Base-by-base conservation (phyloP, 202 grass and related monocot genomes). In the Dendrocalamus latiflorus region DNA sequence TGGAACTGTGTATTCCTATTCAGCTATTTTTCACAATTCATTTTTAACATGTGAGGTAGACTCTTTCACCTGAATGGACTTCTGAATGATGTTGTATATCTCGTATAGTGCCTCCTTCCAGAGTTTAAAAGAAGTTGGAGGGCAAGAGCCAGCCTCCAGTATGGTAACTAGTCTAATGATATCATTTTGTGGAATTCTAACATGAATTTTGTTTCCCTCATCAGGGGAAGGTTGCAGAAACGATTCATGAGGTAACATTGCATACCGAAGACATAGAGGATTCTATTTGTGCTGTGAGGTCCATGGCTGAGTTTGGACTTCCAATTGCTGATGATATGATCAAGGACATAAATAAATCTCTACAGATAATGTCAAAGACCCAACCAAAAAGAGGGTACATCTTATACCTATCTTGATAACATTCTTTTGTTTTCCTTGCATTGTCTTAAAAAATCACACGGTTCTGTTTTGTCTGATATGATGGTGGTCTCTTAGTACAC, bases 311-410 rank as follows among this genome's bases (percentile, higher is more conserved):
- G 75, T 90, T 86, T 78, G 95, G 95, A 62, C 77, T 91, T 84
- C 95, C 89, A 24, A 92, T 95, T 83, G 92, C 80, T 72, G 89
- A 93, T 86, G 85, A 93, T 82, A 98, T 94, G 95, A 90, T 94
- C 77, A 98, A 94, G 61, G 95, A 93, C 74, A 93, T 94, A 68
- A 94, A 87, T 90, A 87, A 71, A 74, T 98, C 95, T 83, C 74
- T 98, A 54, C 83, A 77, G 81, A 84, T 95, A 76, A 88, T 98
- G 86, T 90, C 90, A 77, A 90, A 86, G 72, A 48, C 84, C 37
- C 92, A 88, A 86, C 92, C 92, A n/a, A n/a, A n/a, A n/a, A n/a
- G 77, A 79, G 91, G 95, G 95, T 93, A 89, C 36, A 43, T 36
- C 71, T 34, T 85, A 43, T 70, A 75, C 17, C 17, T 48, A 20